A percentile compares a stretch with the other conserved stretches of the same genome.
Conservation (phyloP, 164 flowering plant species). For the Vitis rupestris region DNA sequence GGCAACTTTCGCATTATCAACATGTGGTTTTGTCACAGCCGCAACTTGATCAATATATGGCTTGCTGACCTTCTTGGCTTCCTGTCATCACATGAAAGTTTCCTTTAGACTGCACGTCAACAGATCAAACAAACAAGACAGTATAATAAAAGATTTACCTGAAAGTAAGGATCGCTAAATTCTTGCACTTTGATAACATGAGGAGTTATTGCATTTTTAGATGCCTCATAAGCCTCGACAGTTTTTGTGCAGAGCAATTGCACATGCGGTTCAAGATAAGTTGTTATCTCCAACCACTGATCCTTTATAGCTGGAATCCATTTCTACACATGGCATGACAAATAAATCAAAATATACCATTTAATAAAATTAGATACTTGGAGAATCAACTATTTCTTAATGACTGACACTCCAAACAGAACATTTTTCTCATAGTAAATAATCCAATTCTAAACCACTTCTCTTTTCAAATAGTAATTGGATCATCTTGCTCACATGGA, state of each 20-base stretch:
- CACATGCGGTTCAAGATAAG: conserved; percentile 65
- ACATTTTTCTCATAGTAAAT: too few relatives aligned
- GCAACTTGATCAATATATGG: conserved; percentile 62
- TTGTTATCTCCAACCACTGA: conserved; percentile 49
- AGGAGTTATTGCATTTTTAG: conserved; percentile 61
- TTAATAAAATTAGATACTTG: neutral
- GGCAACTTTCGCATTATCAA: conserved; percentile 54
- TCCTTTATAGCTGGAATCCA: conserved; percentile 72
- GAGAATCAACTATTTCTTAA: too few relatives aligned
- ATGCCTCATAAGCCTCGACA: conserved; percentile 59
- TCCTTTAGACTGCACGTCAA: neutral
- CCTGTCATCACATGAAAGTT: conserved; percentile 37
- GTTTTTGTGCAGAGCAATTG: conserved; percentile 42
- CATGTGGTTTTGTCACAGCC: conserved; percentile 66
- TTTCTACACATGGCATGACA: conserved; percentile 42
- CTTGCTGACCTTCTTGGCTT: conserved; percentile 68
- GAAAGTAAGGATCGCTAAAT: conserved; percentile 66
- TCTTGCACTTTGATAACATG: conserved; percentile 63
- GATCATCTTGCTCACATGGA: too few relatives aligned
- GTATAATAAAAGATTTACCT: conserved; percentile 42
- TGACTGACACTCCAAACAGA: too few relatives aligned
- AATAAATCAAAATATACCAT: conserved; percentile 2
- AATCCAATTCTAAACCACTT: too few relatives aligned
- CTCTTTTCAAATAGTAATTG: too few relatives aligned
- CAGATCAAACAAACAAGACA: neutral